Evolutionary conservation across 768 basidiomycete species (phyloP), one percentile per base, ranked within the genome.

Genomic region (Mycena pura): DNA sequence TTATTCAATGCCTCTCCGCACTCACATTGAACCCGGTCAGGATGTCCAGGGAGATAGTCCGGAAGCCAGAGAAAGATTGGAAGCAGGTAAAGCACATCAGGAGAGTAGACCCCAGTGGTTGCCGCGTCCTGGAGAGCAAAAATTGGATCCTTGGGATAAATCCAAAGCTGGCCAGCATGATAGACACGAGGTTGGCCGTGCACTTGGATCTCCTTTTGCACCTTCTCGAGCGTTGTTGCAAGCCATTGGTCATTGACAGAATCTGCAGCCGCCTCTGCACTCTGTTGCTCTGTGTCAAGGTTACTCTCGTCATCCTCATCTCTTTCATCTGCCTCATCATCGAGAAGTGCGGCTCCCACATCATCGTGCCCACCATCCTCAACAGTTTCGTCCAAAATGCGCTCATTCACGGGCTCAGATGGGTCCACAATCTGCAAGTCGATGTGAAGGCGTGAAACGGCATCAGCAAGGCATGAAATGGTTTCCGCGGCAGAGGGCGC

Each of bases 51-150:
- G 11, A 62, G 44, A 27, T 29, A 39, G 27, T 62, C 38, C 4
- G 64, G 64, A 19, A 65, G 60, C 64, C 64, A 65, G 11, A 65
- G 34, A 41, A 65, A 65, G 14, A 65, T 65, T 15, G 57, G 57
- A 4, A 51, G 49, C 4, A 53, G 43, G 31, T 54, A 64, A 10
- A 60, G 44, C 3, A 28, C 39, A 15, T 48, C 48, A 3, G 64
- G 54, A 31, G 57, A 28, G 15, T 38, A 49, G 19, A 65, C 27
- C 8, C 54, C 60, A 8, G 34, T 55, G 1, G 40, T 45, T n/a
- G 53, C 60, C 41, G 61, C 38, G 0, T 40, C 39, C 28, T 43
- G 44, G 3, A 62, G 55, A n/a, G 47, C 52, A 28, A 65, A 65
- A 11, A 61, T 34, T 15, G 63, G 46, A 31, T 65, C 59, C 29